Evolutionary conservation across 495 filamentous ascomycete genomes (phyloP), one percentile per base, ranked within the genome.

Genomic region (Apodospora peruviana): DNA sequence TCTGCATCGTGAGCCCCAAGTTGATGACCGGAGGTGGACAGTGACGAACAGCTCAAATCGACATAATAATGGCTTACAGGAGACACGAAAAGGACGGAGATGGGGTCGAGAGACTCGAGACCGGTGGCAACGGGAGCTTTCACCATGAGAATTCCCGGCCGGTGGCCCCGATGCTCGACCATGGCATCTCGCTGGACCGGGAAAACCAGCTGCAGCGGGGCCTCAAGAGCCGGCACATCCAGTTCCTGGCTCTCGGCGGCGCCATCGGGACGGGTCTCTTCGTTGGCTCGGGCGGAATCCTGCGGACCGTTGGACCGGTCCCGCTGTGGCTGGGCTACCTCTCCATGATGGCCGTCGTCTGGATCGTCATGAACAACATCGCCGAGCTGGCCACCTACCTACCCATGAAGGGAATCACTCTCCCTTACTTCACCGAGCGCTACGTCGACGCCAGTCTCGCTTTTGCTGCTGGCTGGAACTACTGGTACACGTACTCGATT

Each of bases 391-490:
- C 79, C 20, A 83, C 83, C 34, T 86, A 81, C 68, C 75, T 88
- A 16, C 80, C 85, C 1, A 68, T 82, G 55, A 69, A 66, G 34
- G 78, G 78, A 10, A 72, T 73, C 34, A 77, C 74, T 3, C 63
- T 82, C 14, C 75, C 75, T 0, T 72, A 88, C 47, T 90, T 89
- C 52, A 85, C 86, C 18, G 71, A 82, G 47, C 83, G 86, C 40
- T 84, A 85, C 47, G 81, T 90, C 48, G 85, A 90, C 51, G 76
- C 80, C 10, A 84, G 82, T 57, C 68, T 91, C 55, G 87, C 87
- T 14, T 91, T 91, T 56, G 84, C 88, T 34, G 83, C 84, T 57
- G 88, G 88, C 14, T 90, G 85, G 86, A 90, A 89, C 52, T 85
- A 75, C 53, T 76, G 72, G 71, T 75, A 77, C 40, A 68, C 70